These are phyloP conservation scores for Coniochaeta ligniaria DNA, from an alignment of 2,329 filamentous ascomycete species.

Conservation along the genomic window DNA sequence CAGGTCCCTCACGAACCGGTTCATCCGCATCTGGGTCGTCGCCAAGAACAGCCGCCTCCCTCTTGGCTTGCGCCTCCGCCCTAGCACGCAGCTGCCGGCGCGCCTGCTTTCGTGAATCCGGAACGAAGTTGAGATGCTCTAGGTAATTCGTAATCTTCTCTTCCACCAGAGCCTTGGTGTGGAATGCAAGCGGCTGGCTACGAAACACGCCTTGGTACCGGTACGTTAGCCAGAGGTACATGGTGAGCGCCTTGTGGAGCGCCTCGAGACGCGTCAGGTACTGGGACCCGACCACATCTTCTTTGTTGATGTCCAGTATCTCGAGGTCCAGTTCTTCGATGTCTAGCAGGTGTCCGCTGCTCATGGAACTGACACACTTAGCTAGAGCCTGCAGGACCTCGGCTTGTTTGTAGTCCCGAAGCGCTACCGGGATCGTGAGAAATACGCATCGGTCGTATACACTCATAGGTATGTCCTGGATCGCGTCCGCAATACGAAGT, in stretches of 20 bases:
- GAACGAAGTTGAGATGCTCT: constrained; percentile 43
- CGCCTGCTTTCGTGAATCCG: constrained; percentile 21
- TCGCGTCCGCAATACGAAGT: constrained; percentile 62
- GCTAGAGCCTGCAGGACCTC: constrained; percentile 58
- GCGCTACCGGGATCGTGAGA: constrained; percentile 59
- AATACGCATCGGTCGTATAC: constrained; percentile 71
- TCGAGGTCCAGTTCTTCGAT: constrained; percentile 66
- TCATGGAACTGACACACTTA: constrained; percentile 59
- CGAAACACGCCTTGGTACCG: constrained; percentile 76
- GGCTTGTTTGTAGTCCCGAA: constrained; percentile 40
- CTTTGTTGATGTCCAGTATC: constrained; percentile 58
- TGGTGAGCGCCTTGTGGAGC: constrained; percentile 73
- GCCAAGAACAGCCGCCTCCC: constrained; percentile 14
- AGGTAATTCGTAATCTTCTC: constrained; percentile 62
- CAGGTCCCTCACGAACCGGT: constrained; percentile 10
- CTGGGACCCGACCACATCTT: constrained; percentile 29
- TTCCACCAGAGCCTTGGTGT: constrained; percentile 74
- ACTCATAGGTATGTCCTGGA: constrained; percentile 65
- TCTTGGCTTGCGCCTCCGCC: constrained; percentile 9
- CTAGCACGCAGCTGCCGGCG: constrained; percentile 18
- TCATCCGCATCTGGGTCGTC: constrained; percentile 10
- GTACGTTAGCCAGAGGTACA: constrained; percentile 92
- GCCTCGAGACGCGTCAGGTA: constrained; percentile 66
- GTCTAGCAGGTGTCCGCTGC: constrained; percentile 61
- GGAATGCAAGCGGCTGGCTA: constrained; percentile 66